Conservation (phyloP, 75 land plant genomes). For the Picea sitchensis region DNA sequence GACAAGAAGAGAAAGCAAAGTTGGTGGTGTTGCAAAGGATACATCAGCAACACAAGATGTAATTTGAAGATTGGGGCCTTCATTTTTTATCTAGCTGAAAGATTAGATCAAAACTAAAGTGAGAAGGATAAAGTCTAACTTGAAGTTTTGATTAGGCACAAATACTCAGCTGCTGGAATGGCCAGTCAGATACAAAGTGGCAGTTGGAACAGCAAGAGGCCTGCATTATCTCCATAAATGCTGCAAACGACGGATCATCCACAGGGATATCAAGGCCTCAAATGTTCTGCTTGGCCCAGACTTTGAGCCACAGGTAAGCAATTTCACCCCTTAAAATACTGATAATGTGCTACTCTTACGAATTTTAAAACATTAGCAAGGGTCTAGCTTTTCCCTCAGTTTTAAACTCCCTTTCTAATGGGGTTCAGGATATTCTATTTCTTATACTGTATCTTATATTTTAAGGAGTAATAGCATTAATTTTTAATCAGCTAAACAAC, state of each 20-base stretch:
- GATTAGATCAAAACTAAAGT: background rate
- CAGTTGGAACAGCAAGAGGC: conserved; percentile 85
- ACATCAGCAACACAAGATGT: no score
- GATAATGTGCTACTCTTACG: background rate
- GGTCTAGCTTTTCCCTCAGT: background rate
- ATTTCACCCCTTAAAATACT: background rate
- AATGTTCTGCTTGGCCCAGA: conserved; percentile 74
- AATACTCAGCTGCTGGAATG: conserved; percentile 52
- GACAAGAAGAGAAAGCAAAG: background rate
- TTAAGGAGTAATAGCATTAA: background rate
- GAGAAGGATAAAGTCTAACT: background rate
- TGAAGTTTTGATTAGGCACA: background rate
- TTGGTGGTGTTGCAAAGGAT: background rate
- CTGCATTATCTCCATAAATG: conserved; percentile 84
- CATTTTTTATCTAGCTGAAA: background rate
- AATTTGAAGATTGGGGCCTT: background rate
- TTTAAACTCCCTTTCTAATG: background rate
- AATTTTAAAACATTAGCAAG: background rate
- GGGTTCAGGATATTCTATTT: background rate
- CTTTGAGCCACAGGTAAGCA: conserved; percentile 85
- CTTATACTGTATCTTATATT: background rate
- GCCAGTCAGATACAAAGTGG: conserved; percentile 73
- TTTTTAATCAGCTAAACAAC: background rate
- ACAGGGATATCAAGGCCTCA: conserved; percentile 93
- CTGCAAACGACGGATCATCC: conserved; percentile 91